These are phyloP conservation scores for Termitomyces sp. DNA, from an alignment of 768 basidiomycete genomes.

Conservation along the genomic window DNA sequence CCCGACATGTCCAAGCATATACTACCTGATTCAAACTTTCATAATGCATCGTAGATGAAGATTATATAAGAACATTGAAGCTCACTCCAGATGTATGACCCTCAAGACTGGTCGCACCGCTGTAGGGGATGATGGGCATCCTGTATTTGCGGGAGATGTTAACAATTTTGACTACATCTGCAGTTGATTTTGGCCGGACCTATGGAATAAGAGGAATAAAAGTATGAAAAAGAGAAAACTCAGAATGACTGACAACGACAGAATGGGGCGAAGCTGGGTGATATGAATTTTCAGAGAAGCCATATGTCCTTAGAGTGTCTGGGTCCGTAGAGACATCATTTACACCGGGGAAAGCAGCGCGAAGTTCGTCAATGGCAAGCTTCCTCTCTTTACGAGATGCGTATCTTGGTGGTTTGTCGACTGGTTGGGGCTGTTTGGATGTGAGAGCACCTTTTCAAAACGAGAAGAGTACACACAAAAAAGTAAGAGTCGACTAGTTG, in stretches of 20 bases:
- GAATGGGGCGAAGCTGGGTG: constrained; percentile 55
- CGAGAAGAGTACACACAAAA: constrained; percentile 18
- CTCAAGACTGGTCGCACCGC: constrained; percentile 84
- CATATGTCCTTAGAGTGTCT: constrained; percentile 47
- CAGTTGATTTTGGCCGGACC: constrained; percentile 63
- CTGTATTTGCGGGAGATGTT: constrained; percentile 68
- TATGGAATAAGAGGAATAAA: constrained; percentile 18
- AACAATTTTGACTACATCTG: constrained; percentile 80
- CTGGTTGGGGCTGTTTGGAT: constrained; percentile 7
- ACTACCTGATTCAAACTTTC: constrained; percentile 38
- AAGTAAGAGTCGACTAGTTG: constrained; percentile 22
- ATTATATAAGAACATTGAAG: constrained; percentile 5
- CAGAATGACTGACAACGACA: constrained; percentile 31
- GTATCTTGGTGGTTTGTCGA: constrained; percentile 24
- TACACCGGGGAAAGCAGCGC: constrained; percentile 37
- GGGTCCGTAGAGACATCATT: constrained; percentile 46
- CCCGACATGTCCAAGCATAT: constrained; percentile 79
- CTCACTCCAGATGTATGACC: constrained; percentile 78
- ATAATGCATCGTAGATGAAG: neutral
- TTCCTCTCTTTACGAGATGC: constrained; percentile 42
- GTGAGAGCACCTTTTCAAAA: neutral
- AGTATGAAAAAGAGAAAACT: neutral
- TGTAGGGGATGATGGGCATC: constrained; percentile 76
- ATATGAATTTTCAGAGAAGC: constrained; percentile 68
- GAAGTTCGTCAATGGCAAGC: constrained; percentile 51